phyloP scores from a whole-genome alignment of 140 eudicot genomes.

The Erigeron philadelphicus region DNA sequence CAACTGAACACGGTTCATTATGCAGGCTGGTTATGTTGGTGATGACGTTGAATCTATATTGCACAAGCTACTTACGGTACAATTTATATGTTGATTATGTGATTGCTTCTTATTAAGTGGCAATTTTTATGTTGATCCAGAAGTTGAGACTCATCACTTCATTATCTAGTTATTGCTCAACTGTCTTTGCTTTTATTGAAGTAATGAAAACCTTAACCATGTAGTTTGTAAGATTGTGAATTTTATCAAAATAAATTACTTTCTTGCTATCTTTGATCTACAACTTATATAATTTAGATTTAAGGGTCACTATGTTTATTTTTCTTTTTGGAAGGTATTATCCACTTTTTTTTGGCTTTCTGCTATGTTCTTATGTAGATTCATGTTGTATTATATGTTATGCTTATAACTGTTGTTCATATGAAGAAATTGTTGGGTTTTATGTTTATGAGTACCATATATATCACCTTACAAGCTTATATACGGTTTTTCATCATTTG shows the following conservation, averaged over 20 bases:
- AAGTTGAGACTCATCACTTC: constrained; percentile 8
- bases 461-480: neutral
- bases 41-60: constrained; percentile 96
- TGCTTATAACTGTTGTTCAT: neutral
- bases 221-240: neutral
- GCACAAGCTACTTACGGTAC: constrained; percentile 86
- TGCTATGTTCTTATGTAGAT: neutral
- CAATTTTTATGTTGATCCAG: constrained; percentile 7
- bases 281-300: neutral
- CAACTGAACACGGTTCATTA: constrained; percentile 18
- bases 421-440: neutral
- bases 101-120: constrained; percentile 9
- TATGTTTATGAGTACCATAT: neutral
- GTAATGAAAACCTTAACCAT: no score
- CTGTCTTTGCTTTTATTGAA: neutral
- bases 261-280: neutral
- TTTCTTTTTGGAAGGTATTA: neutral
- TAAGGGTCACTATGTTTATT: neutral
- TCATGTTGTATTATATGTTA: neutral
- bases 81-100: neutral
- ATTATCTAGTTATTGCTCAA: neutral
- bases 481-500: constrained; percentile 19
- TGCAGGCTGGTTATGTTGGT: constrained; percentile 99
- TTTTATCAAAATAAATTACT: neutral
- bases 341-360: constrained; percentile 2